Conservation (phyloP, 768 basidiomycete genomes). For the Dentipellis sp. region DNA sequence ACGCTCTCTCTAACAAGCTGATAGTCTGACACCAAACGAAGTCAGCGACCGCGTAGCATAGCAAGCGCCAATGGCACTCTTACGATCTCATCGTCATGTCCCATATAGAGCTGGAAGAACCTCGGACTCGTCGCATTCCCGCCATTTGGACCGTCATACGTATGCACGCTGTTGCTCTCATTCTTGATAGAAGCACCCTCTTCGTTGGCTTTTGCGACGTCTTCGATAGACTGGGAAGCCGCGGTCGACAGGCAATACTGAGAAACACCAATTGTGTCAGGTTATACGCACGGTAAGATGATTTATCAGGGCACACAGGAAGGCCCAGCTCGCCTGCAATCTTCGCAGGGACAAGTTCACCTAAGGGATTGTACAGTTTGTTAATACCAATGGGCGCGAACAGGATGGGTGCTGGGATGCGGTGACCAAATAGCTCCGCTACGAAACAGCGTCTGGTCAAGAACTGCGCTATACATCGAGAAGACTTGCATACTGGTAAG, state of each 20-base stretch:
- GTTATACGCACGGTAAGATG: background rate
- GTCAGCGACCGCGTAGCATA: background rate
- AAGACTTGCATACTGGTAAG: conserved; percentile 27
- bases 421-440: conserved; percentile 31
- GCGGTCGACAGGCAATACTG: conserved; percentile 35
- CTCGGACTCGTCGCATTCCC: conserved; percentile 30
- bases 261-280: background rate
- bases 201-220: conserved; percentile 40
- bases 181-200: conserved; percentile 27
- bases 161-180: conserved; percentile 28
- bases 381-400: conserved; percentile 53
- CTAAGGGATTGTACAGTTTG: conserved; percentile 34
- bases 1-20: conserved; percentile 37
- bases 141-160: conserved; percentile 24
- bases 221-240: conserved; percentile 38
- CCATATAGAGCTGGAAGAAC: conserved; percentile 51
- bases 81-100: conserved; percentile 42
- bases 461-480: background rate
- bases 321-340: conserved; percentile 40
- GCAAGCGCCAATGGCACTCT: conserved; percentile 14
- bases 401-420: conserved; percentile 40
- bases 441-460: background rate
- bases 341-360: conserved; percentile 38
- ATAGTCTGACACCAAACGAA: conserved; percentile 15
- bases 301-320: conserved; percentile 17